Conservation (phyloP, 768 basidiomycete genomes). For the Termitomyces sp. region DNA sequence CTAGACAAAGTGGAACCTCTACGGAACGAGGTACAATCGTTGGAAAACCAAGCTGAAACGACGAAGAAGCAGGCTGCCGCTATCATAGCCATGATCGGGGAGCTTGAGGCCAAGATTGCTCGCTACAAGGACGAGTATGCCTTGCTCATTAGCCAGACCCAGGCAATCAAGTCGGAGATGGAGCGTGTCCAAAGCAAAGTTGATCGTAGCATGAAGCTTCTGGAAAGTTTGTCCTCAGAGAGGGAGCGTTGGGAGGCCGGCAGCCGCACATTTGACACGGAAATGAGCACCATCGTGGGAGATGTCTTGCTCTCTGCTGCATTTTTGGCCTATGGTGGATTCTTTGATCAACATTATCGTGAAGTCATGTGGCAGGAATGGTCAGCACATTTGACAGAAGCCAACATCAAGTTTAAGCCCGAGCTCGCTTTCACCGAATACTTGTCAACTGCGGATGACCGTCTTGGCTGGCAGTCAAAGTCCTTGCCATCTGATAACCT, state of each 20-base stretch:
- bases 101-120: conserved; percentile 88
- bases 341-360: conserved; percentile 98
- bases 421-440: conserved; percentile 94
- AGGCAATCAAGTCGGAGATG: conserved; percentile 97
- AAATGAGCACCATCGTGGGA: conserved; percentile 98
- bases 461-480: conserved; percentile 92
- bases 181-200: conserved; percentile 96
- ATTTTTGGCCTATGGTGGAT: conserved; percentile 95
- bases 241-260: conserved; percentile 91
- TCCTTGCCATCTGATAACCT: conserved; percentile 93
- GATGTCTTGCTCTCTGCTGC: conserved; percentile 94
- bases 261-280: conserved; percentile 91
- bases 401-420: conserved; percentile 85
- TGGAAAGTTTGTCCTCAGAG: conserved; percentile 94
- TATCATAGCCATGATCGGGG: conserved; percentile 88
- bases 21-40: conserved; percentile 89
- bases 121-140: conserved; percentile 98
- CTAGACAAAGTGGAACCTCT: conserved; percentile 95
- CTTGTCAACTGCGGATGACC: conserved; percentile 94
- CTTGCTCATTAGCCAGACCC: conserved; percentile 90
- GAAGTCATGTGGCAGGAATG: conserved; percentile 97
- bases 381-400: conserved; percentile 83
- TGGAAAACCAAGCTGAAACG: conserved; percentile 90
- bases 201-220: conserved; percentile 91
- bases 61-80: conserved; percentile 90